Conservation (phyloP, 345 rosid species). For the Eucalyptus microcorys region DNA sequence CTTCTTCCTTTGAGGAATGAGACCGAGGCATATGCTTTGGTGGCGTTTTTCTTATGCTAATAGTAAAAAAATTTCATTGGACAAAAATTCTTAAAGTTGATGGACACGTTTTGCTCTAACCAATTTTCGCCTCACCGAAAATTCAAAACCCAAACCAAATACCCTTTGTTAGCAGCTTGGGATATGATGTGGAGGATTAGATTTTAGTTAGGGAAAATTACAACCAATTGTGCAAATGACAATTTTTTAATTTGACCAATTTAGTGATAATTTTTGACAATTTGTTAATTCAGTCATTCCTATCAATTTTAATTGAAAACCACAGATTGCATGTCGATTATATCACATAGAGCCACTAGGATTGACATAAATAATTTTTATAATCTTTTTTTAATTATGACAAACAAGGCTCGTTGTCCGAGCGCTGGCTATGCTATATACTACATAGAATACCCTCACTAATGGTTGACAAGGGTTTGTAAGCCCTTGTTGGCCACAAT, state of each 20-base stretch:
- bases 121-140: background rate
- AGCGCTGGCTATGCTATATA: no score
- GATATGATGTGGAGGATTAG: no score
- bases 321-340: rapidly evolving
- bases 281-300: rapidly evolving
- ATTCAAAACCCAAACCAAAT: no score
- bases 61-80: background rate
- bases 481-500: rapidly evolving
- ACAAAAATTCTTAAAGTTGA: background rate
- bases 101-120: background rate
- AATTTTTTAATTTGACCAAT: no score
- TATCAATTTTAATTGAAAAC: no score
- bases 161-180: no score
- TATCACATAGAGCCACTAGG: rapidly evolving
- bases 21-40: background rate
- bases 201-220: background rate
- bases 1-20: no score
- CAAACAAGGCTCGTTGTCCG: rapidly evolving
- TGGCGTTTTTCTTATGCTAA: no score
- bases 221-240: rapidly evolving
- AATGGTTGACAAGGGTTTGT: no score
- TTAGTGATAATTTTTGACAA: no score
- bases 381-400: rapidly evolving
- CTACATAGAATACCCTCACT: no score
- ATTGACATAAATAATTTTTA: no score